Evolutionary conservation across 306 rosid genomes (phyloP).

Genomic region (Ammopiptanthus mongolicus): DNA sequence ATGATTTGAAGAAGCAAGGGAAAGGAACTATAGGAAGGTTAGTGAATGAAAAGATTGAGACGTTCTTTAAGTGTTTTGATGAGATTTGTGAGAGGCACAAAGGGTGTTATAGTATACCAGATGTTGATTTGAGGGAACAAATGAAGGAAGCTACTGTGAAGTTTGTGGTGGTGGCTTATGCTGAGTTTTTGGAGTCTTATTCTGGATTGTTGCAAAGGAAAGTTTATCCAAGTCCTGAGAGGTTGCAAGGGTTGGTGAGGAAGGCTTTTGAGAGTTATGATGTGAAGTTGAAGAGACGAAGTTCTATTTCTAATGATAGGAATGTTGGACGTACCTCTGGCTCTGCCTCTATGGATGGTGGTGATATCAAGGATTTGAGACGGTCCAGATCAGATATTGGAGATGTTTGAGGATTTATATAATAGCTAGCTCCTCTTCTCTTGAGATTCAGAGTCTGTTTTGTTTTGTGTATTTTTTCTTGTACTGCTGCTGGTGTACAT

Average conservation of each 20-base stretch:
- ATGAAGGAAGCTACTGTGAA: conserved; percentile 54
- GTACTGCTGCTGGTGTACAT: not conserved
- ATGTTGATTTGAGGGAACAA: conserved; percentile 66
- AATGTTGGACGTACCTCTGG: conserved; percentile 24
- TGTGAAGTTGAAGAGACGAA: conserved; percentile 34
- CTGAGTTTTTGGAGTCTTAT: conserved; percentile 46
- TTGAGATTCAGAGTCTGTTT: not conserved
- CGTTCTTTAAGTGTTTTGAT: conserved; percentile 49
- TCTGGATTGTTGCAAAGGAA: conserved; percentile 44
- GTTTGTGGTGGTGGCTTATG: conserved; percentile 49
- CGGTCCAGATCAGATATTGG: conserved; percentile 24
- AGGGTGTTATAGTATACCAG: conserved; percentile 52
- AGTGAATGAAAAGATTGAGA: conserved; percentile 46
- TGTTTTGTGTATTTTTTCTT: not conserved
- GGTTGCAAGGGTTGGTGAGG: conserved; percentile 39
- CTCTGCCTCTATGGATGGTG: conserved; percentile 33
- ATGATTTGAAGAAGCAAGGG: conserved; percentile 36
- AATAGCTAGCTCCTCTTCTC: not conserved
- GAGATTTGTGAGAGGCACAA: conserved; percentile 54
- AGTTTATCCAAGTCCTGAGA: conserved; percentile 43
- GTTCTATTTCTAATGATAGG: conserved; percentile 35
- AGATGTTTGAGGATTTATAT: conserved; percentile 4
- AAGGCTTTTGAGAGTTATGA: conserved; percentile 40
- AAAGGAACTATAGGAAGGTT: conserved; percentile 34
- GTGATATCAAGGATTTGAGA: conserved; percentile 25